Base-by-base conservation (phyloP, 179 eudicot species). In the Heliamphora pulchella region DNA sequence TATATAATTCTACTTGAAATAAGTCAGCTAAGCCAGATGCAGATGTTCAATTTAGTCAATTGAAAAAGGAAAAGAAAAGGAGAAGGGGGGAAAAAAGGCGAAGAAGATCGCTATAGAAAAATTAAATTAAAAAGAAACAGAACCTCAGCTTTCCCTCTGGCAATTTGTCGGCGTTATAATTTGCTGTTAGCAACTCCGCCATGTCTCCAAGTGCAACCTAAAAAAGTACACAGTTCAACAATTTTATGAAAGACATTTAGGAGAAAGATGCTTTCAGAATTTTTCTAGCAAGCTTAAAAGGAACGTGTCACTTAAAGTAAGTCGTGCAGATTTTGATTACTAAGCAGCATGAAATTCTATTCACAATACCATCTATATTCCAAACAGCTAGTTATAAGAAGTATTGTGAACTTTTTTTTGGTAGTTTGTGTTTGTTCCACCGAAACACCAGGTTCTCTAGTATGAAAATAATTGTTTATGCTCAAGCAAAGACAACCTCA, bases 181-280 rank as follows among this genome's bases (percentile, higher is more conserved):
- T 84, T 74, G 98, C 90, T 53, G 80, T 20, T 11, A 59, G 86
- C 75, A 94, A 92, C 85, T 96, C 98, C 54, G 88, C 89, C 97
- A 94, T 96, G 79, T 96, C 97, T 70, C 99, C 99, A 22, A 96
- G 83, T 75, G 99, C 99, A 80, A 94, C 99, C 99, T 96, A 80
- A 55, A 62, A 83, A 84, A 20, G 46, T 41, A 67, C 20, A 6
- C 63, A 13, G 63, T 20, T 47, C 20, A 39, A 2, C 20, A 44
- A 9, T 55, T 44, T 10, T n/a, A 11, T 5, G 8, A 44, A 3
- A 46, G 17, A 43, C 48, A 75, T 59, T 55, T 31, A 72, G 2
- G 9, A 53, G 58, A 71, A 70, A 31, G 15, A 72, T 11, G 41
- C 70, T 18, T 4, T n/a, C 75, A 69, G 18, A 20, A 47, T n/a